Evolutionary conservation across 2,329 filamentous ascomycete genomes (phyloP).

Genomic region (Ceratocystis lukuohia): DNA sequence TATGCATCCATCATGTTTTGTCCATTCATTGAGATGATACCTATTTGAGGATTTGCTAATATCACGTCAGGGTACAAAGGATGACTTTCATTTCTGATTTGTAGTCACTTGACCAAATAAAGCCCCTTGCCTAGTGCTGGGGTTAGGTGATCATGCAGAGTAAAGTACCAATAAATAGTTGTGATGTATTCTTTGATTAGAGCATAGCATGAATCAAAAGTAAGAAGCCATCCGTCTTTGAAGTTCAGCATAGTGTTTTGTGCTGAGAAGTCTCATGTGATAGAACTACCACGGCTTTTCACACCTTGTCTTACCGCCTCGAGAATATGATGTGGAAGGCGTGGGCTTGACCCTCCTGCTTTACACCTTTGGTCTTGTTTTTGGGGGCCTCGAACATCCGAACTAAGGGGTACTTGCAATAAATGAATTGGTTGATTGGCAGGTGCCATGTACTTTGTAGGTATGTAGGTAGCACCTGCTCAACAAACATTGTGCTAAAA

Average conservation of each 20-base stretch:
- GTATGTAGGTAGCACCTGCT: not conserved
- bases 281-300: not conserved
- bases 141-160: not conserved
- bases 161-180: not conserved
- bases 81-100: constrained; percentile 1
- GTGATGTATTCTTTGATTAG: not conserved
- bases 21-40: too few relatives aligned
- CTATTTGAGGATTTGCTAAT: not conserved
- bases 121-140: not conserved
- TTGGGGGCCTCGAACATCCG: not conserved
- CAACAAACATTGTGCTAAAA: too few relatives aligned
- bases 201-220: too few relatives aligned
- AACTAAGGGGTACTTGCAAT: not conserved
- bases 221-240: too few relatives aligned
- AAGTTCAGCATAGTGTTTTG: too few relatives aligned
- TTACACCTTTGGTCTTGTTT: not conserved
- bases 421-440: not conserved
- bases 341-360: not conserved
- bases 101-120: constrained; percentile 2
- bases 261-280: not conserved
- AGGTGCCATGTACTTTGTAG: not conserved
- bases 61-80: constrained; percentile 1
- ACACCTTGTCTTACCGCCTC: not conserved
- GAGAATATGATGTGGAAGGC: not conserved
- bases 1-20: too few relatives aligned